These are phyloP conservation scores for Termitomyces titanicus DNA, from an alignment of 768 basidiomycete species.

Conservation along the genomic window DNA sequence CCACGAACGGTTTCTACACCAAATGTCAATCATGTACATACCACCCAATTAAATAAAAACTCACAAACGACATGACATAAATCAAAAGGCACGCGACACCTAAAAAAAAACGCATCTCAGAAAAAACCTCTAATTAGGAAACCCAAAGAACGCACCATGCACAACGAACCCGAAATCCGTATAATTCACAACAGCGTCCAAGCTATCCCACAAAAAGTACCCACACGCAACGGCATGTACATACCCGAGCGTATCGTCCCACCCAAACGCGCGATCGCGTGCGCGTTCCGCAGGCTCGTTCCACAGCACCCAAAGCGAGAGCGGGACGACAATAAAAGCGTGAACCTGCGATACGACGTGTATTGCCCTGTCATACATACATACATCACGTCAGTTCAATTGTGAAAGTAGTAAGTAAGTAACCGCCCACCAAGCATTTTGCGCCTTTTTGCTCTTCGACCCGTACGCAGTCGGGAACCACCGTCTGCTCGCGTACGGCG, in stretches of 20 bases:
- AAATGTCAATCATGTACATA: neutral
- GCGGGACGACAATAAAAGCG: conserved; percentile 61
- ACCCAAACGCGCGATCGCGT: conserved; percentile 74
- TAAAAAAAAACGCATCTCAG: conserved; percentile 22
- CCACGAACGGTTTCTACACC: conserved; percentile 64
- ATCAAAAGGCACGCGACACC: conserved; percentile 62
- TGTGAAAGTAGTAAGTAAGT: neutral
- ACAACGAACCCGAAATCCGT: conserved; percentile 71
- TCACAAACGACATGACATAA: conserved; percentile 68
- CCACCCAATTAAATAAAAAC: conserved; percentile 19
- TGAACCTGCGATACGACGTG: conserved; percentile 75
- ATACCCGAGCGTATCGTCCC: conserved; percentile 54
- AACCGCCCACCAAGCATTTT: conserved; percentile 57
- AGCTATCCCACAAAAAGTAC: conserved; percentile 85
- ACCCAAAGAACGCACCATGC: conserved; percentile 70
- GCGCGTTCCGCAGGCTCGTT: conserved; percentile 38
- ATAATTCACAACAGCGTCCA: conserved; percentile 68
- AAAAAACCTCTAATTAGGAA: too few relatives aligned
- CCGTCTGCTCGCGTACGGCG: conserved; percentile 46
- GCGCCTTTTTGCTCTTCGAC: conserved; percentile 38
- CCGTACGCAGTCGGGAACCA: conserved; percentile 50
- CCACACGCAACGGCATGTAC: conserved; percentile 69
- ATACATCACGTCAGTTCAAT: conserved; percentile 6
- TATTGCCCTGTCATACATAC: conserved; percentile 56
- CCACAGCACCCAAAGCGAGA: conserved; percentile 51